These are phyloP conservation scores for Penicillium paxilli DNA, from an alignment of 495 filamentous ascomycete species.

Conservation along the genomic window DNA sequence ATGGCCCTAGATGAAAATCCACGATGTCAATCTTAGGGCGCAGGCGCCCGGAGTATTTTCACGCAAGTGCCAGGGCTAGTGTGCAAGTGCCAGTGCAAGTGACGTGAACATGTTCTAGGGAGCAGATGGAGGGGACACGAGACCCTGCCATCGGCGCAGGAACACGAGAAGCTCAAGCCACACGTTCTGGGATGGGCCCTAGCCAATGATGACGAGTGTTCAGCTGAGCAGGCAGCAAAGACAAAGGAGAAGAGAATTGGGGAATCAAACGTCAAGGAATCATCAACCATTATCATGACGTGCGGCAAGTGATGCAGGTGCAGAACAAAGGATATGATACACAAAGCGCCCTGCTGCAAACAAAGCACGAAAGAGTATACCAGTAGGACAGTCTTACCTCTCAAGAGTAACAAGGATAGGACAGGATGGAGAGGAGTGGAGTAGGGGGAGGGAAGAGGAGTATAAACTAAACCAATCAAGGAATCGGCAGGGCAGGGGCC, in stretches of 20 bases:
- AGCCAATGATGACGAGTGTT: slow-evolving; percentile 8
- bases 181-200: slow-evolving; percentile 2
- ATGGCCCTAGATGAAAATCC: slow-evolving; percentile 8
- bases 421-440: too few species aligned
- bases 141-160: slow-evolving; percentile 21
- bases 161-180: slow-evolving; percentile 32
- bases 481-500: not conserved
- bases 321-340: not conserved
- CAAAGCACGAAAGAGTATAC: too few species aligned
- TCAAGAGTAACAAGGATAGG: too few species aligned
- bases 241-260: not conserved
- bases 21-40: not conserved
- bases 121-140: slow-evolving; percentile 17
- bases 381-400: too few species aligned
- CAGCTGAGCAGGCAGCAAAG: slow-evolving; percentile 7
- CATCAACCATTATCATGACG: not conserved
- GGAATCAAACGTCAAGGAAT: not conserved
- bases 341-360: not conserved
- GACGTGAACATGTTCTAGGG: slow-evolving; percentile 11
- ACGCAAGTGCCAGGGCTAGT: too few species aligned
- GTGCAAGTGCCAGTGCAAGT: not conserved
- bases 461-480: slow-evolving; percentile 16
- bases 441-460: not conserved
- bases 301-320: not conserved
- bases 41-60: too few species aligned